Evolutionary conservation across 1,284 basidiomycete species (phyloP).

Genomic region (Porogramme epimiltina): DNA sequence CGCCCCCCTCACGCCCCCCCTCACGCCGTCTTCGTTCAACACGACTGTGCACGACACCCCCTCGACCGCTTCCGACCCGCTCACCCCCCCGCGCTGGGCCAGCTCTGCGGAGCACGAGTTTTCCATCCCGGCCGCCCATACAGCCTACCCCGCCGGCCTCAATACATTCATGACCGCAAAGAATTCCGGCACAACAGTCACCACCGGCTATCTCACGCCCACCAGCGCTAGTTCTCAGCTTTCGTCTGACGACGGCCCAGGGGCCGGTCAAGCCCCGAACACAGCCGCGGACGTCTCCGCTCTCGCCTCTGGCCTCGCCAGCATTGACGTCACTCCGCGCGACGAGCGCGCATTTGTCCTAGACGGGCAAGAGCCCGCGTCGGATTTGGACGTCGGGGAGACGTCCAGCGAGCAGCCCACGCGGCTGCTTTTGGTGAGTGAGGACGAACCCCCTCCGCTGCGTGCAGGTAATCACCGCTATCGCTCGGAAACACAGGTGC

Average conservation of each 20-base stretch:
- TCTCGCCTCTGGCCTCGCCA: constrained; percentile 15
- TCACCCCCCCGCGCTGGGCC: constrained; percentile 23
- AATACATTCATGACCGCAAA: constrained; percentile 12
- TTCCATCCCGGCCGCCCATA: constrained; percentile 7
- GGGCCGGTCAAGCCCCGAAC: constrained; percentile 5
- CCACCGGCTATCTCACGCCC: constrained; percentile 25
- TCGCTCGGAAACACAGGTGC: constrained; percentile 18
- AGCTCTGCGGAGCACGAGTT: constrained; percentile 14
- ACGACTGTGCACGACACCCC: constrained; percentile 26
- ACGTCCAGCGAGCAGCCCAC: constrained; percentile 15
- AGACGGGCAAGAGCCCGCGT: constrained; percentile 4
- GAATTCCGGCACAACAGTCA: constrained; percentile 8
- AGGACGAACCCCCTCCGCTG: no score
- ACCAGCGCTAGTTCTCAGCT: constrained; percentile 25
- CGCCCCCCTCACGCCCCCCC: constrained; percentile 30
- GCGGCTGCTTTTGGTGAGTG: constrained; percentile 23
- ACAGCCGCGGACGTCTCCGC: constrained; percentile 7
- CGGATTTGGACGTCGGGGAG: constrained; percentile 11
- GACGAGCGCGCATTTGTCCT: constrained; percentile 20
- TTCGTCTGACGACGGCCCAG: constrained; percentile 19
- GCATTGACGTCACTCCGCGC: constrained; percentile 23
- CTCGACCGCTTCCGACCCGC: constrained; percentile 25
- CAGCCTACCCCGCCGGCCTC: constrained; percentile 10
- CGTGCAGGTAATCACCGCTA: constrained; percentile 8
- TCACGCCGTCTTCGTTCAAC: constrained; percentile 34